Base-by-base conservation (phyloP, 2,329 filamentous ascomycete species). In the Whalleya microplaca region DNA sequence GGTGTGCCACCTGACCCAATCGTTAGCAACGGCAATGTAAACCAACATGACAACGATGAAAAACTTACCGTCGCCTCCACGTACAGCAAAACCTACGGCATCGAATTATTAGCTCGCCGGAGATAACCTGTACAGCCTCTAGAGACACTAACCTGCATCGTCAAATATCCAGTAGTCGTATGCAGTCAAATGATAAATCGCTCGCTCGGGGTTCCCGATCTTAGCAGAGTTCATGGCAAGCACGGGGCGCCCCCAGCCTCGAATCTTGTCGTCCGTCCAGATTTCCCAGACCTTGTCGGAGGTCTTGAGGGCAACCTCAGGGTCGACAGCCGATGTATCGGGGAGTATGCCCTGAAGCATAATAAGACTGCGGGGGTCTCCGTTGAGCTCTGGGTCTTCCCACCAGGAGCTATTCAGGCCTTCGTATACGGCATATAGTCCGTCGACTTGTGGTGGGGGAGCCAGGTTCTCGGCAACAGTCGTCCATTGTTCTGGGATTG, bases 221-320 rank as follows among this genome's bases (percentile, higher is more conserved):
- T 74, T 67, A 0, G 74, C 70, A 4, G 75, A 72, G 48, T 77
- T 80, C 61, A 81, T 80, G 0, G 78, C 78, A 19, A 80, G 53
- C 53, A 80, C 72, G 0, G 76, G 75, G 5, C 78, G 73, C 16
- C 78, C 78, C 79, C 78, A 81, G 0, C 78, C 78, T 6, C 72
- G 77, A 3, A 75, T 75, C 32, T 73, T 71, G 18, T 67, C 66
- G 27, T 79, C 74, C 7, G 74, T 69, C 78, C 78, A 80, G 0
- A 72, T 64, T 18, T 73, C 67, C 45, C 63, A 66, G 1, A 81
- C 70, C 57, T 73, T 74, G 8, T 74, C 68, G 0, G 76, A 73
- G 0, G 78, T 81, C 49, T 60, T 68, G 0, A 59, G 55, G 2
- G 74, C 71, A 0, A 75, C 67, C 0, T 69, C 69, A 0, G 71